Evolutionary conservation across 2,329 filamentous ascomycete genomes (phyloP).

Genomic region (Laburnicola sp.): DNA sequence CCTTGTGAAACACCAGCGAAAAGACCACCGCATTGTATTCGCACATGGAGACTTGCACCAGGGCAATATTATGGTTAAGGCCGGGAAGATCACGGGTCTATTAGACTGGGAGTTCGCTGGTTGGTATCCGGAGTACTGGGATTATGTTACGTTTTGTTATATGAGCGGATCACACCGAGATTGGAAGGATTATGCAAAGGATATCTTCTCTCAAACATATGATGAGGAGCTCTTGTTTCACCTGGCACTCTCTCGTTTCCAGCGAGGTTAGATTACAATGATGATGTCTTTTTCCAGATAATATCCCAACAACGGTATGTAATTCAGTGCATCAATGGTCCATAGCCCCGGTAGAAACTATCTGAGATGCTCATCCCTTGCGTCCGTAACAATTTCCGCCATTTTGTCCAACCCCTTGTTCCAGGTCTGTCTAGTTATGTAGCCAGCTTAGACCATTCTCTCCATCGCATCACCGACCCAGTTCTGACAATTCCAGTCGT

Average conservation of each 20-base stretch:
- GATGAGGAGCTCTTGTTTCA: constrained; percentile 8
- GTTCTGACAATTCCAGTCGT: neutral
- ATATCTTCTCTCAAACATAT: constrained; percentile 9
- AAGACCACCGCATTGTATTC: constrained; percentile 17
- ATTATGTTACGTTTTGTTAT: constrained; percentile 17
- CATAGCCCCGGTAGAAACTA: neutral
- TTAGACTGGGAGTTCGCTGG: constrained; percentile 19
- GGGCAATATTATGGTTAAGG: constrained; percentile 19
- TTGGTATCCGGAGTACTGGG: constrained; percentile 22
- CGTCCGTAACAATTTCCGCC: neutral
- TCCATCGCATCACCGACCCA: neutral
- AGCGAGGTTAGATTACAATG: neutral
- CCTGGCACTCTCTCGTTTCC: neutral
- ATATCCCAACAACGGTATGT: neutral
- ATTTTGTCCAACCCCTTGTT: neutral
- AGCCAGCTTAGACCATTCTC: neutral
- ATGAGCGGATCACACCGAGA: constrained; percentile 5
- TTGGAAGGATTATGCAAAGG: constrained; percentile 9
- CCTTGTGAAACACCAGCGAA: constrained; percentile 6
- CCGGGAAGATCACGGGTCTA: constrained; percentile 13
- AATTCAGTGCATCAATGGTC: neutral
- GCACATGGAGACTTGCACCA: constrained; percentile 19
- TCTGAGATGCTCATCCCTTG: neutral
- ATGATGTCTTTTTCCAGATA: neutral
- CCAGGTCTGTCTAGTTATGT: neutral